Evolutionary conservation across 345 rosid species (phyloP).

Genomic region (Syzygium aqueum): DNA sequence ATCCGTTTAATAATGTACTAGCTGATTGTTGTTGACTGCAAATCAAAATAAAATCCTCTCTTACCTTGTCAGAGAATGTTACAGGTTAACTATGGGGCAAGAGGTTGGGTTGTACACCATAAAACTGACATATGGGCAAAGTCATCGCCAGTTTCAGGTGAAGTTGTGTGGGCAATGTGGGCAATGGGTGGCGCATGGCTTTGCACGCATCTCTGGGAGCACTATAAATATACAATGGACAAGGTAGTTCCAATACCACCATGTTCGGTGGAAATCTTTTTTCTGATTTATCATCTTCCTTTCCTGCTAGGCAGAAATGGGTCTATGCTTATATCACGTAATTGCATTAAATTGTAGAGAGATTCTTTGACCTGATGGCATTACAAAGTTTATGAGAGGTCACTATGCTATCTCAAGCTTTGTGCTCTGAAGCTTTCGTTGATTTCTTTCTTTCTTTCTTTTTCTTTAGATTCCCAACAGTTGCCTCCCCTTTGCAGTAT

Average conservation of each 20-base stretch:
- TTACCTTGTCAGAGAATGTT: neutral
- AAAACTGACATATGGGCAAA: conserved; percentile 91
- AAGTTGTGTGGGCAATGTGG: conserved; percentile 85
- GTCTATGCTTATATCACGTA: neutral
- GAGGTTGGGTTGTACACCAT: conserved; percentile 93
- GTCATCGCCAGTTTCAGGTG: conserved; percentile 69
- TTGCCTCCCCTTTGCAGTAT: neutral
- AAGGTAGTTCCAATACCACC: conserved; percentile 25
- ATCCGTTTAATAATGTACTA: neutral
- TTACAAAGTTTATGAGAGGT: neutral
- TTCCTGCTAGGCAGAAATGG: neutral
- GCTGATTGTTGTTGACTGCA: neutral
- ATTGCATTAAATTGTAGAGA: neutral
- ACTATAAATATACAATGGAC: conserved; percentile 72
- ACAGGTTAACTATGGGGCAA: conserved; percentile 80
- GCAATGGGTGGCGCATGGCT: conserved; percentile 99
- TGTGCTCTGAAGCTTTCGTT: neutral
- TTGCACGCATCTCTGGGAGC: conserved; percentile 93
- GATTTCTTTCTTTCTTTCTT: neutral
- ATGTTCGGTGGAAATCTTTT: conserved; percentile 1
- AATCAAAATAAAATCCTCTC: neutral
- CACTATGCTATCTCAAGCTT: neutral
- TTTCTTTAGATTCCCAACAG: neutral
- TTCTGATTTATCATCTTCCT: neutral
- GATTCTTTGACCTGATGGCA: neutral